Evolutionary conservation across 139 green algal species (phyloP).

Genomic region (Nannochloris sp.): DNA sequence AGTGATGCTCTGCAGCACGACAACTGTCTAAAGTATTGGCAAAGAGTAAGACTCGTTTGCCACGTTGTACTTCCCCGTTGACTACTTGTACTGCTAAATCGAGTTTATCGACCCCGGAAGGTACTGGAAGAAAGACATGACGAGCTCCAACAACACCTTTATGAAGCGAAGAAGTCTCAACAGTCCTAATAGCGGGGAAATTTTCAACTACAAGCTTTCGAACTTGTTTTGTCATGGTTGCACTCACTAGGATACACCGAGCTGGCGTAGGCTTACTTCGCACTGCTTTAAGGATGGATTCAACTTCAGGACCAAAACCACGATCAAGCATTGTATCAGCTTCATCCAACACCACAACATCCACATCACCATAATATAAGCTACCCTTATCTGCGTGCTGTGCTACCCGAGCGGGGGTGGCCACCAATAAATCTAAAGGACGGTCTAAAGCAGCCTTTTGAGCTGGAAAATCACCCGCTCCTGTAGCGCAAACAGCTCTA

Average conservation of each 20-base stretch:
- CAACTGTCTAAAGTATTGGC: constrained; percentile 89
- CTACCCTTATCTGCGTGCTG: constrained; percentile 71
- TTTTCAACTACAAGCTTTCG: constrained; percentile 31
- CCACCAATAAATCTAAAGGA: constrained; percentile 82
- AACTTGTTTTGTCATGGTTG: constrained; percentile 77
- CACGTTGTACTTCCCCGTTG: constrained; percentile 19
- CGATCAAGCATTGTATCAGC: constrained; percentile 95
- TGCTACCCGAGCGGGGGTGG: constrained; percentile 74
- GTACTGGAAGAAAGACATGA: constrained; percentile 77
- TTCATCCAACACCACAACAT: constrained; percentile 84
- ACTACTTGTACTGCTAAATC: constrained; percentile 64
- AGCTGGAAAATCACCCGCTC: constrained; percentile 23
- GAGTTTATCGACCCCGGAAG: constrained; percentile 68
- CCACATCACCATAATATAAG: constrained; percentile 77
- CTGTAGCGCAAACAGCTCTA: constrained; percentile 41
- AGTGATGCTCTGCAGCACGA: constrained; percentile 77
- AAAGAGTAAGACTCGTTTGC: constrained; percentile 78
- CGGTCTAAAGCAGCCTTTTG: constrained; percentile 51
- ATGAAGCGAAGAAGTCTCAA: constrained; percentile 74
- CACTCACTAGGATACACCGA: constrained; percentile 77
- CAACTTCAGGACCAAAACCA: constrained; percentile 54
- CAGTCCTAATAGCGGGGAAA: constrained; percentile 59
- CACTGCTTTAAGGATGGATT: constrained; percentile 58
- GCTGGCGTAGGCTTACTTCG: constrained; percentile 39
- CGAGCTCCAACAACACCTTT: constrained; percentile 51